phyloP scores from a whole-genome alignment of 1,284 basidiomycete genomes.

The Kalmanozyma brasiliensis region DNA sequence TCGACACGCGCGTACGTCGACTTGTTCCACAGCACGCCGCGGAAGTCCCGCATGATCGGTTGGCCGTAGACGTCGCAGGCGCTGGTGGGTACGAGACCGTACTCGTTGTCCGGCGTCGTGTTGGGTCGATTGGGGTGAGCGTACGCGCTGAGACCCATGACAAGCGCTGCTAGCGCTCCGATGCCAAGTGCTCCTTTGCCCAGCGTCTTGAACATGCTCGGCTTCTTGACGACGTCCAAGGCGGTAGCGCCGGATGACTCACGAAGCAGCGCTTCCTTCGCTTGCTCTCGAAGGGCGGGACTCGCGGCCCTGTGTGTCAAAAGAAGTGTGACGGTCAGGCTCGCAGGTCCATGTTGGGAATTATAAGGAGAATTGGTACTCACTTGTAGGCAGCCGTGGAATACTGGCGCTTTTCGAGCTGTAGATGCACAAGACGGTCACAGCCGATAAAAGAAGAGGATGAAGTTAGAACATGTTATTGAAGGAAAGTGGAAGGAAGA shows the following conservation, averaged over 20 bases:
- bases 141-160: slow-evolving; percentile 8
- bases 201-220: background rate
- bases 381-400: slow-evolving; percentile 9
- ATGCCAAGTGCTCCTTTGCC: slow-evolving; percentile 10
- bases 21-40: slow-evolving; percentile 30
- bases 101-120: slow-evolving; percentile 29
- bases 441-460: slow-evolving; percentile 1
- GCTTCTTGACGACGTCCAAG: background rate
- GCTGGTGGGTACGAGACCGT: slow-evolving; percentile 14
- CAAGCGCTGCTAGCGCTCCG: slow-evolving; percentile 5
- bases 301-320: slow-evolving; percentile 7
- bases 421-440: slow-evolving; percentile 6
- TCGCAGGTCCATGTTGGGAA: background rate
- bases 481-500: background rate
- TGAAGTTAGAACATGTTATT: slow-evolving; percentile 14
- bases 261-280: slow-evolving; percentile 6
- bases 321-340: background rate
- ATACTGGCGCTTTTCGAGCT: slow-evolving; percentile 22
- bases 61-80: slow-evolving; percentile 21
- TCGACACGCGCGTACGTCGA: slow-evolving; percentile 27
- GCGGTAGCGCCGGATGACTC: background rate
- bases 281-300: slow-evolving; percentile 17
- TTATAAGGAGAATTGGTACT: background rate
- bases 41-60: slow-evolving; percentile 25
- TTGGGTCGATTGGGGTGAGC: slow-evolving; percentile 24